phyloP scores from a whole-genome alignment of 208 protist species.

The Trypanosoma conorhini region DNA sequence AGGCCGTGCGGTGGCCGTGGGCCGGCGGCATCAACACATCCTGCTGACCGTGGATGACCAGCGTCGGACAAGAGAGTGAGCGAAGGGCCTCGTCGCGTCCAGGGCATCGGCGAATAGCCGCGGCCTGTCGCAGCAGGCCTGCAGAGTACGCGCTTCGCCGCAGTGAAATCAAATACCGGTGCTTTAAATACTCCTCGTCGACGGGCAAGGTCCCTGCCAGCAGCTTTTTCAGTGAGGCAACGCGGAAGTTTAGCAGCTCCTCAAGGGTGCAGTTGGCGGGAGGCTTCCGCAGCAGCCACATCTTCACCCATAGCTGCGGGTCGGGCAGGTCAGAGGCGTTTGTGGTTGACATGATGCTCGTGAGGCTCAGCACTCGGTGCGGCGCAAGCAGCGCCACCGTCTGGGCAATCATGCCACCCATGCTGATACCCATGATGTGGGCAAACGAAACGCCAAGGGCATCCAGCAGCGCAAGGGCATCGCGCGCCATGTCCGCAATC shows the following conservation, averaged over 20 bases:
- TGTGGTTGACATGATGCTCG: conserved; percentile 81
- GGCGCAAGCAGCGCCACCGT: conserved; percentile 53
- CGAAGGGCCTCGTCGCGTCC: conserved; percentile 54
- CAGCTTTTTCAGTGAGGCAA: conserved; percentile 46
- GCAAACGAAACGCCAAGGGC: conserved; percentile 48
- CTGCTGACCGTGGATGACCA: conserved; percentile 75
- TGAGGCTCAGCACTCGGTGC: conserved; percentile 56
- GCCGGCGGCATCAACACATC: conserved; percentile 71
- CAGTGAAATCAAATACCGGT: conserved; percentile 60
- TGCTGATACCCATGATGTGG: conserved; percentile 80
- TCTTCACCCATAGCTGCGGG: conserved; percentile 67
- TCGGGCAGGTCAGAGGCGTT: conserved; percentile 71
- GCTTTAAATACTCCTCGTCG: conserved; percentile 62
- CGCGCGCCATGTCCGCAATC: conserved; percentile 67
- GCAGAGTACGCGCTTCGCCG: conserved; percentile 53
- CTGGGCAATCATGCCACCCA: conserved; percentile 84
- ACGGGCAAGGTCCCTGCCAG: conserved; percentile 51
- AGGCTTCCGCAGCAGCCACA: conserved; percentile 72
- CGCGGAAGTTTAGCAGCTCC: conserved; percentile 70
- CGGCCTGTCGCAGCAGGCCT: conserved; percentile 70
- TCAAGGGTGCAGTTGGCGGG: conserved; percentile 58
- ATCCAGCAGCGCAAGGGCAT: conserved; percentile 64
- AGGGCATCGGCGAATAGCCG: conserved; percentile 48
- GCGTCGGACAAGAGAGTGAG: conserved; percentile 39
- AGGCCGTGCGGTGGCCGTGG: conserved; percentile 75